Conservation (phyloP, 1,284 basidiomycete species). For the Puccinia horiana region DNA sequence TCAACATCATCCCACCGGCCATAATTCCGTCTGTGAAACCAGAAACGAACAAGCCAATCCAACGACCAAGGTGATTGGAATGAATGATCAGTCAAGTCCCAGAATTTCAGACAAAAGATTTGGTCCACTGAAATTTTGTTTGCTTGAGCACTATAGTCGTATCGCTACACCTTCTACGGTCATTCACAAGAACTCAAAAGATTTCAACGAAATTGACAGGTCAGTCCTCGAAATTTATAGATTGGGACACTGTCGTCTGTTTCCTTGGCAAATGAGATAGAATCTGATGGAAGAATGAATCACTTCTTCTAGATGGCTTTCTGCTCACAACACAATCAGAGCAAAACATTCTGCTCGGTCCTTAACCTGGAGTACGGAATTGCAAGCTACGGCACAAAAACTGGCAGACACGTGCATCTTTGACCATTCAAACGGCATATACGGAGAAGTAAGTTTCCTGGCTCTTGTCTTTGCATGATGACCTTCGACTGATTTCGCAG, state of each 20-base stretch:
- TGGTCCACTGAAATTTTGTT: background rate
- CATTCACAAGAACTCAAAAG: too few species aligned
- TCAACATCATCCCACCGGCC: background rate
- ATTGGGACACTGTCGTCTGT: background rate
- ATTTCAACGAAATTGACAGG: too few species aligned
- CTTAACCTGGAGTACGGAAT: background rate
- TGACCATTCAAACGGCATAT: background rate
- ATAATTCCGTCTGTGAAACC: background rate
- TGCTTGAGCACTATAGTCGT: too few species aligned
- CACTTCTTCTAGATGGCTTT: constrained; percentile 17
- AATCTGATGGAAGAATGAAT: background rate
- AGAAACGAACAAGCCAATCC: background rate
- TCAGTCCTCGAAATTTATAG: too few species aligned
- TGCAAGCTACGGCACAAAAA: constrained; percentile 21
- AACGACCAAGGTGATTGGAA: background rate
- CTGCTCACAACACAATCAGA: constrained; percentile 12
- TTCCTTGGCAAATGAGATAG: background rate
- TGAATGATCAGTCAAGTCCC: background rate
- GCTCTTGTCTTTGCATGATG: background rate
- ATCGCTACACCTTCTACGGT: too few species aligned
- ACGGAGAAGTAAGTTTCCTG: constrained; percentile 10
- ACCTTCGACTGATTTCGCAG: background rate
- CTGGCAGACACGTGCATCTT: background rate
- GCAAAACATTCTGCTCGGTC: background rate
- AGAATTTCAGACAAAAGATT: background rate